A percentile compares a stretch with the other conserved stretches of the same genome.
phyloP scores from a whole-genome alignment of 257 asterid species.

The Ehretia macrophylla region DNA sequence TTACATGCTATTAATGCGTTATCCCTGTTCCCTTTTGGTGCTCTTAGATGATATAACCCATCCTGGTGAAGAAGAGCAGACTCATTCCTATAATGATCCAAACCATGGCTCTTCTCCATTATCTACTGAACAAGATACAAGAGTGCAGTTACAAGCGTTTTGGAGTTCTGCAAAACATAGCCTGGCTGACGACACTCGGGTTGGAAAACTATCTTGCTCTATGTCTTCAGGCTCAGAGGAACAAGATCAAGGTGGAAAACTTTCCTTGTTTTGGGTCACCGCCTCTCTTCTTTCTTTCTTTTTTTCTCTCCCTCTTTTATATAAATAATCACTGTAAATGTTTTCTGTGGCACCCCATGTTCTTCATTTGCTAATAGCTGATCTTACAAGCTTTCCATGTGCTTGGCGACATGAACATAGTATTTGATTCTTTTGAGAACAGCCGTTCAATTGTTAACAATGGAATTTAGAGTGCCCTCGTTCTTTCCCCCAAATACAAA shows the following conservation, averaged over 20 bases:
- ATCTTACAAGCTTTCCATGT: no score
- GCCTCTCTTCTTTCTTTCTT: constrained; percentile 1
- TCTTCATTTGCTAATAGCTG: no score
- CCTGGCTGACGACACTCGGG: constrained; percentile 21
- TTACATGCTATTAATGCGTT: constrained; percentile 6
- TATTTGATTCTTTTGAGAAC: no score
- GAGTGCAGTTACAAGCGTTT: constrained; percentile 24
- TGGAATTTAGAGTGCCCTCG: no score
- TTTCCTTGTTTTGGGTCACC: constrained; percentile 15
- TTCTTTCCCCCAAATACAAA: no score
- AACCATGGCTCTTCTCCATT: constrained; percentile 26
- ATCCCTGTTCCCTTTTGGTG: constrained; percentile 15
- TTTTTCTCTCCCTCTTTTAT: neutral
- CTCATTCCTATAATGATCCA: constrained; percentile 17
- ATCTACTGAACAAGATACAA: constrained; percentile 29
- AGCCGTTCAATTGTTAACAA: no score
- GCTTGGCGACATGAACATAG: no score
- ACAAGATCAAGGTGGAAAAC: constrained; percentile 42
- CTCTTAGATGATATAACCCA: constrained; percentile 79
- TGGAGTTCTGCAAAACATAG: constrained; percentile 26
- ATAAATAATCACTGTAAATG: no score
- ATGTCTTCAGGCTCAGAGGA: constrained; percentile 26
- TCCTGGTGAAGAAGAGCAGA: constrained; percentile 49
- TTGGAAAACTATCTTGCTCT: constrained; percentile 11
- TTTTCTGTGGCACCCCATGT: no score